phyloP scores from a whole-genome alignment of 176 grass and related monocot genomes.

The Stipa capillata region DNA sequence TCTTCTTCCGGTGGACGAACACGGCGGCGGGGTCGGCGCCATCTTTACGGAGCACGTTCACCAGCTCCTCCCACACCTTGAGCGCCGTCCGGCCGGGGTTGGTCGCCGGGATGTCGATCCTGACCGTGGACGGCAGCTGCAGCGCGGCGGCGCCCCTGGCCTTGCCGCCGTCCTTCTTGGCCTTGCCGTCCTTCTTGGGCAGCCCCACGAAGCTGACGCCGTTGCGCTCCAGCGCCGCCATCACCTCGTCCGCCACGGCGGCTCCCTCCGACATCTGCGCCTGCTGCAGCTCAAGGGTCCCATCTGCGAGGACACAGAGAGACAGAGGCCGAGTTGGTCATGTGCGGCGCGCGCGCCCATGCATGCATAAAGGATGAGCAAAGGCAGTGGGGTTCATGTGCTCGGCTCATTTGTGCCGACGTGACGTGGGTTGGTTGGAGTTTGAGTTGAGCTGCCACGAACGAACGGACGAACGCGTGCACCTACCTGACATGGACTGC shows the following conservation, averaged over 20 bases:
- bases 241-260: conserved; percentile 74
- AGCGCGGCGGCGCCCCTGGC: background rate
- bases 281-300: conserved; percentile 29
- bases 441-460: too few species aligned
- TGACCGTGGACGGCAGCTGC: conserved; percentile 32
- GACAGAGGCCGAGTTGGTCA: background rate
- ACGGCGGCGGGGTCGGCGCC: conserved; percentile 45
- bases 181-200: conserved; percentile 35
- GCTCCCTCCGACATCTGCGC: conserved; percentile 38
- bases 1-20: conserved; percentile 74
- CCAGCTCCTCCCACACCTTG: conserved; percentile 81
- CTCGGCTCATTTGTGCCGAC: too few species aligned
- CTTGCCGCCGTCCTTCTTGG: conserved; percentile 44
- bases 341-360: too few species aligned
- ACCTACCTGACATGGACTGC: conserved; percentile 69
- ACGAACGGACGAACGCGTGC: too few species aligned
- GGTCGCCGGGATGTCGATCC: conserved; percentile 87
- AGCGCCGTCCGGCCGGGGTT: conserved; percentile 51
- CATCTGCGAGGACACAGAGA: too few species aligned
- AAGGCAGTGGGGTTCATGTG: conserved; percentile 24
- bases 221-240: conserved; percentile 80
- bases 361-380: conserved; percentile 3
- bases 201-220: conserved; percentile 68
- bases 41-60: conserved; percentile 80
- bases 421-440: conserved; percentile 4